Base-by-base conservation (phyloP, 257 asterid genomes). In the Primulina huaijiensis region DNA sequence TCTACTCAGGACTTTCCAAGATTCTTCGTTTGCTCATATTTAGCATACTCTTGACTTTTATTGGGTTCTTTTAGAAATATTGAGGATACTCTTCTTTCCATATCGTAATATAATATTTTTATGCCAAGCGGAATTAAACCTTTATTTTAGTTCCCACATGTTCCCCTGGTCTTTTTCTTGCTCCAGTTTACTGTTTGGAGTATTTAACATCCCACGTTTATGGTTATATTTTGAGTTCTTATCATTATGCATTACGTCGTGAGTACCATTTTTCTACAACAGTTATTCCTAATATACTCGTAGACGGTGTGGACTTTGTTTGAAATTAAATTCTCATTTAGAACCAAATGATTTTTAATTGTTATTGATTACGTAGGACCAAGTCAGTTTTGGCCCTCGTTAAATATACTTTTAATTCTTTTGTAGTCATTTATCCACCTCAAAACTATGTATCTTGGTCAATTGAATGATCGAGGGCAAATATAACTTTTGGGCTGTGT, bases 51-150 rank as follows among this genome's bases (percentile, higher is more conserved):
- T 38, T 56, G 43, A 68, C 69, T 33, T 34, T 40, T 38, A 34
- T 58, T 37, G 23, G 27, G 43, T 55, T 67, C 57, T 62, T 53
- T 29, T 50, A 56, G 46, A 77, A 72, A 46, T 56, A 55, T 62
- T 17, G 12, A 19, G 21, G 72, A 29, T 40, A 65, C 2, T 40
- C 23, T n/a, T 66, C 64, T 59, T 66, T 19, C 62, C 53, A 53
- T 20, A 63, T 23, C 1, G 25, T 23, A 23, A 23, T 67, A 60
- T 25, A 19, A 55, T 10, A 21, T 8, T 62, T 10, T 35, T 62
- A 6, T 62, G 20, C 27, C 38, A 25, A 59, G 58, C 11, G 5
- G 46, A 55, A 55, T 40, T 30, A 60, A 65, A 60, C 20, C 61
- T 60, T 68, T 59, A 8, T 55, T 34, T 53, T 38, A 12, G 30